Percentiles rank a stretch among this genome's conserved stretches.
These are phyloP conservation scores for Enteropsectra breve DNA, from an alignment of 371 early-diverging fungal species.

Conservation along the genomic window DNA sequence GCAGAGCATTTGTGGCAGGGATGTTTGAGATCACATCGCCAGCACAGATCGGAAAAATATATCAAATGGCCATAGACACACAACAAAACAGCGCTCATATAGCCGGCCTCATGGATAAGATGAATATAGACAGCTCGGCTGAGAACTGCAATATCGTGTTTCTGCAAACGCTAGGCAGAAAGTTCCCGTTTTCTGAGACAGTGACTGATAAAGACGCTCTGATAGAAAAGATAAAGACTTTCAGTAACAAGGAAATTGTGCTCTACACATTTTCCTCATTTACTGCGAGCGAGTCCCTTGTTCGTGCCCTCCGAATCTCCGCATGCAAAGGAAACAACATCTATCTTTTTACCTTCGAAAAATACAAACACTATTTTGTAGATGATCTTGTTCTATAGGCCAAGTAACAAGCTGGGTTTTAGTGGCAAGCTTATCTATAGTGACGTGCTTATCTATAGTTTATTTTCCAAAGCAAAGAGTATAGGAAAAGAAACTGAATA, in stretches of 20 bases:
- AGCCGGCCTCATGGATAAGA: too few species aligned
- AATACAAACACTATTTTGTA: neutral
- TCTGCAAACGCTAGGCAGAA: slow-evolving; percentile 10
- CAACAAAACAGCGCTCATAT: too few species aligned
- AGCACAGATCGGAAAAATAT: slow-evolving; percentile 1
- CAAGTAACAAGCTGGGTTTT: too few species aligned
- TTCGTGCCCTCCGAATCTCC: neutral
- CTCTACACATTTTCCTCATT: slow-evolving; percentile 20
- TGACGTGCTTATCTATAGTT: too few species aligned
- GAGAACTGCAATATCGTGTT: neutral
- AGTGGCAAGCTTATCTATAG: too few species aligned
- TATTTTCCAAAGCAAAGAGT: too few species aligned
- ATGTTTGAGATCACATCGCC: slow-evolving; percentile 3
- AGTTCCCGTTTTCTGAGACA: neutral
- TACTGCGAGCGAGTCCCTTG: neutral
- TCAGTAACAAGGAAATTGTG: neutral
- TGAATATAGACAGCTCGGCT: too few species aligned
- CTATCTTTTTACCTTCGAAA: slow-evolving; percentile 14
- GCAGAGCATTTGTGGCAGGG: neutral
- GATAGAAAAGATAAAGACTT: neutral
- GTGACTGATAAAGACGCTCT: slow-evolving; percentile 1
- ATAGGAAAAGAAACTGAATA: too few species aligned
- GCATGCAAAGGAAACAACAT: slow-evolving; percentile 4
- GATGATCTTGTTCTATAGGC: too few species aligned
- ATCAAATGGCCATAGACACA: neutral